Percentiles rank a stretch among this genome's conserved stretches.
Conservation (phyloP, 768 basidiomycete genomes). For the Fomitopsis pulvina region DNA sequence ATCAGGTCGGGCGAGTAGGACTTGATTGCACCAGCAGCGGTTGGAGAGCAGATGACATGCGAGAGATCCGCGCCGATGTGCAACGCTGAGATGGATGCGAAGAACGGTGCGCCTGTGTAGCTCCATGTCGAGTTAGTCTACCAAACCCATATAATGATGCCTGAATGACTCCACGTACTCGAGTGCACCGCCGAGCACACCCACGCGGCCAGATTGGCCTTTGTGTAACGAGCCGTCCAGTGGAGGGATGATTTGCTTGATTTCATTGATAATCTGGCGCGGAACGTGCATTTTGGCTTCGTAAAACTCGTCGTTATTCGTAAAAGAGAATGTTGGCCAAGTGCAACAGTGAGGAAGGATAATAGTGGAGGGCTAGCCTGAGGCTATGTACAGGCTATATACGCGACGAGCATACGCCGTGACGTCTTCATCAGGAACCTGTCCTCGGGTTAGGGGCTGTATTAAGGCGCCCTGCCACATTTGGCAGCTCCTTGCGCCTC, state of each 20-base stretch:
- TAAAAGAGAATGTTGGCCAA: too few relatives aligned
- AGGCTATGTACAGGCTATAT: not conserved
- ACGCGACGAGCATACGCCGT: not conserved
- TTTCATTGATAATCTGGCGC: constrained; percentile 56
- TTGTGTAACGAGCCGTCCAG: constrained; percentile 87
- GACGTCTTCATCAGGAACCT: not conserved
- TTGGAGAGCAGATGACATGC: constrained; percentile 95
- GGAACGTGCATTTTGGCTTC: constrained; percentile 48
- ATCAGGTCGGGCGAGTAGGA: constrained; percentile 96
- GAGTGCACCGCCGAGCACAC: constrained; percentile 87
- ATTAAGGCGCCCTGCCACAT: too few relatives aligned
- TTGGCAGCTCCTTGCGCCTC: too few relatives aligned
- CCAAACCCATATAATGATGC: not conserved
- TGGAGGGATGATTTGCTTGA: constrained; percentile 84
- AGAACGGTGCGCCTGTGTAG: constrained; percentile 96
- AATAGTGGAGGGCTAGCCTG: too few relatives aligned
- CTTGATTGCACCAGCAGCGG: constrained; percentile 90
- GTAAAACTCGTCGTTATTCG: not conserved
- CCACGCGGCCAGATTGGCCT: constrained; percentile 94
- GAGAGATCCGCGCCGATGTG: constrained; percentile 90
- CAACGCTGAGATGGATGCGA: constrained; percentile 86
- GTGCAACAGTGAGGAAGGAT: too few relatives aligned
- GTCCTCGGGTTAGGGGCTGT: not conserved
- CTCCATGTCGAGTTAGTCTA: constrained; percentile 31
- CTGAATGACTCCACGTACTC: constrained; percentile 56